Percentiles rank a stretch among this genome's conserved stretches.
Conservation (phyloP, 2,329 filamentous ascomycete genomes). For the Colletotrichum incanum region DNA sequence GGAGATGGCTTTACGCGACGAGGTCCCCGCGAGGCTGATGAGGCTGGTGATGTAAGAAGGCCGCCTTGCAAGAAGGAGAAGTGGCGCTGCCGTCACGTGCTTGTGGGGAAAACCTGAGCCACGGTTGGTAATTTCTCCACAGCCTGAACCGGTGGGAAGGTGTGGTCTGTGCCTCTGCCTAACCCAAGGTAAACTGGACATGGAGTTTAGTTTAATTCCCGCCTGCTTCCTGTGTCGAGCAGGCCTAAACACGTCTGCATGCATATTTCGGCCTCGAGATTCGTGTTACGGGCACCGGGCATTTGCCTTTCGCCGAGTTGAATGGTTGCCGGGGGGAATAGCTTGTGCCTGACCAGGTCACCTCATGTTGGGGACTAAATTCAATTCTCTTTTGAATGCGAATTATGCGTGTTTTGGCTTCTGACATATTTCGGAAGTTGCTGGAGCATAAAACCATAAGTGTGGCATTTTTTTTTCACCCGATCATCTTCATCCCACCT, state of each 20-base stretch:
- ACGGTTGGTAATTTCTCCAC: neutral
- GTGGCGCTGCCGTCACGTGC: constrained; percentile 30
- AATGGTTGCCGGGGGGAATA: neutral
- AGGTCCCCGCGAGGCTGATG: constrained; percentile 30
- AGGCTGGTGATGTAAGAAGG: constrained; percentile 37
- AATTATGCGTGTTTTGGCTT: no score
- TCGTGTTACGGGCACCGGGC: neutral
- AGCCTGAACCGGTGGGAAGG: neutral
- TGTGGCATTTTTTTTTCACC: no score
- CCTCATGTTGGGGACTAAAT: neutral
- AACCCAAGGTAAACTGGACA: neutral
- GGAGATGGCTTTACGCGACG: constrained; percentile 4
- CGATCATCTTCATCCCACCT: no score
- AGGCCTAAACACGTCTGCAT: neutral
- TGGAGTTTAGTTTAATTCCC: no score
- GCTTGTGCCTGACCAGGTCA: no score
- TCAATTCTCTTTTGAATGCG: no score
- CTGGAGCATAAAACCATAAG: no score
- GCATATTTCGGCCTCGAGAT: neutral
- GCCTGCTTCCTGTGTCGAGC: neutral
- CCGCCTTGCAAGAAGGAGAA: neutral
- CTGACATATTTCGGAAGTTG: no score
- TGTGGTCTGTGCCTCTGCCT: neutral
- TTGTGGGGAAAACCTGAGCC: neutral
- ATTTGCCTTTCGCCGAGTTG: neutral